Base-by-base conservation (phyloP, 371 early-diverging fungal genomes). In the Mucor mucedo region DNA sequence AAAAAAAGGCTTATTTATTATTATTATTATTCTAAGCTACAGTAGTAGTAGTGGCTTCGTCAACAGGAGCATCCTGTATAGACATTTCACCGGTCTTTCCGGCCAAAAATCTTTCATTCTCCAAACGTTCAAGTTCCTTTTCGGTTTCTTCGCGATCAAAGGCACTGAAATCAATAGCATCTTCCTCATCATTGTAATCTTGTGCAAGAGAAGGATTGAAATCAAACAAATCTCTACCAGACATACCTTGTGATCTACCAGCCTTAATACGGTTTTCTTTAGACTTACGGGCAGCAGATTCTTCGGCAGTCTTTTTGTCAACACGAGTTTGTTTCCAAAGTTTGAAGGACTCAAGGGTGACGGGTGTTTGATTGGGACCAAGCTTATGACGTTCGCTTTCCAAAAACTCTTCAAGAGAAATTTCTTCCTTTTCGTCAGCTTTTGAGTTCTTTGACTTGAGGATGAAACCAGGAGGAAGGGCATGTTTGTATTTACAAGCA, bases 221-320 rank as follows among this genome's bases (percentile, higher is more conserved):
- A 68, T 96, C 94, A 79, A 99, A 99, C 75, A 98, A 78, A 78
- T 99, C 99, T 66, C 93, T 89, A 62, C 99, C 99, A 59, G 95
- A 95, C 91, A 97, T 93, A 57, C 94, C 93, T 48, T 89, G 81
- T 63, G 91, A 86, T 84, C 91, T 90, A 68, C 98, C 98, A 11
- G 96, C 93, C 78, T 94, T 92, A 82, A 87, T 87, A 39, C 95
- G 95, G 50, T 89, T 93, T 68, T 91, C 95, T 84, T 95, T 95
- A 45, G 89, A 86, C 75, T 95, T 91, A 62, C 84, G 84, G 52
- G 76, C 77, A 60, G 82, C 86, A 29, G 63, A 67, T 52, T 86
- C 88, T 29, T 91, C 94, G 38, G 87, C 91, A 47, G 90, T 93
- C 72, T 85, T 80, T 59, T 87, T 84, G 14, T 77, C 88, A 41